phyloP scores from a whole-genome alignment of 148 eudicot genomes.

The Chenopodium berlandieri region DNA sequence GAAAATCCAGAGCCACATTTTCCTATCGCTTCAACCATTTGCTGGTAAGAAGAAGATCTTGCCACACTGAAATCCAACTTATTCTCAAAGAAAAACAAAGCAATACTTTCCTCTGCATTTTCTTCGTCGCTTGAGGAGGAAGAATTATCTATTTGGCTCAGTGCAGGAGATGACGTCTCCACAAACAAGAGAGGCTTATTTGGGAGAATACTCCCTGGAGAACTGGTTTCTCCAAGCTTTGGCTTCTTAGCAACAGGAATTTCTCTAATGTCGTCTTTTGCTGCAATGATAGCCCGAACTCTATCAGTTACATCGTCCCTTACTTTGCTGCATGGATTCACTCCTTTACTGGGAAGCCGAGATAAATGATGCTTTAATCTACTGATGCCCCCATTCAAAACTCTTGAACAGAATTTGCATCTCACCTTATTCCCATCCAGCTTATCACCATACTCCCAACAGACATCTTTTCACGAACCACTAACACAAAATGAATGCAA shows the following conservation, averaged over 20 bases:
- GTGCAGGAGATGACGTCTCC: slow-evolving; percentile 45
- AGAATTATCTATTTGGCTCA: slow-evolving; percentile 29
- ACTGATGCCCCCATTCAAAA: slow-evolving; percentile 90
- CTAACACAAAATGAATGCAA: slow-evolving; percentile 30
- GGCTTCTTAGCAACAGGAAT: slow-evolving; percentile 46
- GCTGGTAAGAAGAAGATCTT: slow-evolving; percentile 76
- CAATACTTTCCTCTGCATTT: slow-evolving; percentile 75
- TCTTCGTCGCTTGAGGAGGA: slow-evolving; percentile 49
- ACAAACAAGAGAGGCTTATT: slow-evolving; percentile 33
- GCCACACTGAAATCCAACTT: slow-evolving; percentile 79
- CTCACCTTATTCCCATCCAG: slow-evolving; percentile 93
- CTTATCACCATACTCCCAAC: slow-evolving; percentile 97
- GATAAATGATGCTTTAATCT: slow-evolving; percentile 93
- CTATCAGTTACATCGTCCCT: slow-evolving; percentile 83
- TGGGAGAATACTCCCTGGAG: slow-evolving; percentile 38
- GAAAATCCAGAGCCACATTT: slow-evolving; percentile 64
- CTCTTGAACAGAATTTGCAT: slow-evolving; percentile 83
- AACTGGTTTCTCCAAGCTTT: slow-evolving; percentile 45
- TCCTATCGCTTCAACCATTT: slow-evolving; percentile 74
- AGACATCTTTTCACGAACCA: slow-evolving; percentile 95
- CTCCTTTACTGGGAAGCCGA: slow-evolving; percentile 94
- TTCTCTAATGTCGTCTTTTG: slow-evolving; percentile 70
- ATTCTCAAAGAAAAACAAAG: slow-evolving; percentile 89
- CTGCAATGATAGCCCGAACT: slow-evolving; percentile 64
- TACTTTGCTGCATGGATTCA: slow-evolving; percentile 87